Base-by-base conservation (phyloP, 164 flowering plant species). In the Cinnamomum micranthum region DNA sequence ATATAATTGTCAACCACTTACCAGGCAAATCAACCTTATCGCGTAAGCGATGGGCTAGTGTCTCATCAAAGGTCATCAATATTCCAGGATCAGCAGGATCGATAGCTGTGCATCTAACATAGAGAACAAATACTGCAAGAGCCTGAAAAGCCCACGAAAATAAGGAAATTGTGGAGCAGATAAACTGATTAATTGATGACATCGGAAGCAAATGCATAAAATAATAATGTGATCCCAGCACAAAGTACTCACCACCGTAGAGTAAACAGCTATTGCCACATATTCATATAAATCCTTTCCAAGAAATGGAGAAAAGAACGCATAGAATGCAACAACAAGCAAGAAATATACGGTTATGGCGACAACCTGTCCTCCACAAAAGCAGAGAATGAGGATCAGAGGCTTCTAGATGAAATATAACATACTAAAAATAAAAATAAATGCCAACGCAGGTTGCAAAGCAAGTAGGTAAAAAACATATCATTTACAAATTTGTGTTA, bases 81-180 rank as follows among this genome's bases (percentile, higher is more conserved):
- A 92, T 89, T 75, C 98, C 98, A 67, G 97, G 95, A 88, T 94
- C 98, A 47, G 98, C 89, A 77, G 98, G 98, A 85, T 94, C 92
- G 82, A 94, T 94, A 27, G 87, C 95, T 24, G 98, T 94, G 89
- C 97, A 92, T 76, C 98, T 85, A 31, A 87, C 87, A 70, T 92
- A 94, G 65, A 94, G 91, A 79, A 88, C 75, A 64, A 94, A 88
- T 24, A 94, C 98, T 50, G 81, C 82, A 65, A 94, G 82, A 24
- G 90, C 97, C 98, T 94, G 90, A 52, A 83, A 50, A 19, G 31
- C 68, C n/a, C 67, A 65, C 24, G 24, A 23, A 25, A 51, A 50
- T 59, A 41, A 75, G 69, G 20, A 22, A 65, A 60, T 22, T 65
- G 15, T n/a, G 14, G 20, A 65, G 41, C 35, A 28, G 50, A 52